Conservation (phyloP, 495 filamentous ascomycete genomes). For the Saxophila tyrrhenica region DNA sequence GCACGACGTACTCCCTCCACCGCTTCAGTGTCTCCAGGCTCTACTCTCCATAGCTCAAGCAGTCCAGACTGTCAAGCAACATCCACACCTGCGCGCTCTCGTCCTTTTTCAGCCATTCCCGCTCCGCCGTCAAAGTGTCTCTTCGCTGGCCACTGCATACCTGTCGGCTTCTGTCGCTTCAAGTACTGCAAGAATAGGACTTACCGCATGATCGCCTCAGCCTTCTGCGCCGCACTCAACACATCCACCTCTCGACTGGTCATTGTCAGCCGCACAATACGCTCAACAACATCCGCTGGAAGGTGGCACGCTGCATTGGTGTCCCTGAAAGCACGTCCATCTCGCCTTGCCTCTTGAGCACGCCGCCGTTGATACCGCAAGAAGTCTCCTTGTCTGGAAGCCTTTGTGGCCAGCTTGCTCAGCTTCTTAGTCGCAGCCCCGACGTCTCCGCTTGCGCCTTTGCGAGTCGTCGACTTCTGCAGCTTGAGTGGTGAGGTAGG, state of each 20-base stretch:
- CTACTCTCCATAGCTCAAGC: conserved; percentile 28
- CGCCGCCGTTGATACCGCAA: conserved; percentile 10
- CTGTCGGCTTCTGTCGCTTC: not conserved
- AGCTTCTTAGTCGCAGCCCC: conserved; percentile 10
- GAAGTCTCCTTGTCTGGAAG: not conserved
- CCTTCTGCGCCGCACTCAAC: conserved; percentile 15
- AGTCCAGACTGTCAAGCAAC: conserved; percentile 28
- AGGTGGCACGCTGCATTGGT: conserved; percentile 4
- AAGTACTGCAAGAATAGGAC: no score
- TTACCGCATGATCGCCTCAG: conserved; percentile 19
- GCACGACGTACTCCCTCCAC: not conserved
- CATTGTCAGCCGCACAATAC: conserved; percentile 7
- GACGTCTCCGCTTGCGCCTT: conserved; percentile 14
- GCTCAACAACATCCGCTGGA: conserved; percentile 1
- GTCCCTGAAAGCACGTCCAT: not conserved
- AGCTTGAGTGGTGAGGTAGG: conserved; percentile 9
- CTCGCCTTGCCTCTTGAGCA: not conserved
- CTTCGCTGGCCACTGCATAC: conserved; percentile 18
- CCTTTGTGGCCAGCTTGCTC: not conserved
- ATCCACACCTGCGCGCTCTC: conserved; percentile 27
- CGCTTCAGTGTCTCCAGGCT: no score
- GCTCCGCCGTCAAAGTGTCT: conserved; percentile 23
- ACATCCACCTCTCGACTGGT: conserved; percentile 2
- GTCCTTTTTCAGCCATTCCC: conserved; percentile 24
- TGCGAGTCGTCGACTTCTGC: conserved; percentile 12